Evolutionary conservation across 2,329 filamentous ascomycete genomes (phyloP), one percentile per base, ranked within the genome.

Genomic region (Penicillium sp.): DNA sequence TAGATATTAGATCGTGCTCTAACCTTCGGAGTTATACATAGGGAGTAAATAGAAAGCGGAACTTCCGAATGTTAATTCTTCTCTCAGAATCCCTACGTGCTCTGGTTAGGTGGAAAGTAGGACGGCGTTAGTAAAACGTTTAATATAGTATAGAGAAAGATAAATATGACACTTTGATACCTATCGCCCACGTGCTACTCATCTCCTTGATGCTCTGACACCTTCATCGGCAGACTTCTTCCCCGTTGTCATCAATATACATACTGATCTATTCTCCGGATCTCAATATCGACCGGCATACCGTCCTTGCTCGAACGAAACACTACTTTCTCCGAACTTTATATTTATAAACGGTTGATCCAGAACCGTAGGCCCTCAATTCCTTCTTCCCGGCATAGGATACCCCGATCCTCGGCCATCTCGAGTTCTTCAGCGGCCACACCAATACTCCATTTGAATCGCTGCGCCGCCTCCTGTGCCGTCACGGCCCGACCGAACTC

Each of bases 401-500:
- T 82, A 0, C 93, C 93, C 48, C 81, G 83, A 67, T 97, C 92
- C 69, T 98, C 93, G 0, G 91, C 91, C 92, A 98, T 96, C 66
- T 96, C 88, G 10, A 98, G 77, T 72, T 98, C 93, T 68, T 97
- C 93, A 52, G 87, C 88, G 1, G 93, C 93, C 20, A 98, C 92
- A 7, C 93, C 93, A 6, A 98, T 86, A 66, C 93, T 97, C 93
- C 93, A 98, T 5, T 91, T 89, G 70, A 98, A 98, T 43, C 83
- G 78, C 68, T 95, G 88, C 0, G 93, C 93, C 0, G 84, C 82
- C 64, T 97, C 91, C 65, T 93, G 88, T 1, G 90, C 89, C 12
- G 90, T 96, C 25, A 97, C 84, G 8, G 93, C 90, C 48, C 85
- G 81, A 0, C 93, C 91, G 67, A 89, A 96, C 35, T 76, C 63